These are phyloP conservation scores for Globisporangium okanoganense DNA, from an alignment of 352 stramenopile genomes.

Conservation along the genomic window DNA sequence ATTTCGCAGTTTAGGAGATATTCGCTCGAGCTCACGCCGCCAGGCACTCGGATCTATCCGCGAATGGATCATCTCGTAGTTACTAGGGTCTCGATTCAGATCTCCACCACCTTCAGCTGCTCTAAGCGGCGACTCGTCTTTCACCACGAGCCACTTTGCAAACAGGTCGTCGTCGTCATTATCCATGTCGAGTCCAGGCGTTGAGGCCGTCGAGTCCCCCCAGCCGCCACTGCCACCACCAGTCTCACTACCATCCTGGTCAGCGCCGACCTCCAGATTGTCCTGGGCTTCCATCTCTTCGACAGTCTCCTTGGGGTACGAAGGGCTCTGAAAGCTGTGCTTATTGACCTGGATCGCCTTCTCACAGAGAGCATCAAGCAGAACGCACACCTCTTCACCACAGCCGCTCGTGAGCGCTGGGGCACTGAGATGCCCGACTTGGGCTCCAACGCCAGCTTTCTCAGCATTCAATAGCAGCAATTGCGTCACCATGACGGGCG, in stretches of 20 bases:
- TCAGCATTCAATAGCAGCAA: constrained; percentile 53
- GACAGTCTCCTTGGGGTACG: constrained; percentile 37
- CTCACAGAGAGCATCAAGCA: constrained; percentile 45
- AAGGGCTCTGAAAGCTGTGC: constrained; percentile 15
- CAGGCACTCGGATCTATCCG: constrained; percentile 35
- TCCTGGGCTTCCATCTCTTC: constrained; percentile 43
- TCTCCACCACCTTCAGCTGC: neutral
- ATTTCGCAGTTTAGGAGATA: constrained; percentile 33
- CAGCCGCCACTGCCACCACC: constrained; percentile 6
- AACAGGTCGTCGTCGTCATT: constrained; percentile 32
- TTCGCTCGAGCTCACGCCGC: constrained; percentile 30
- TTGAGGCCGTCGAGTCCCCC: constrained; percentile 33
- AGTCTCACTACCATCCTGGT: constrained; percentile 19
- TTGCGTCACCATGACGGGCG: constrained; percentile 27
- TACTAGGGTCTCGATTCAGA: neutral
- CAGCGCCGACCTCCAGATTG: constrained; percentile 34
- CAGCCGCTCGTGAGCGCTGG: constrained; percentile 34
- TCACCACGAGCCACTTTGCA: constrained; percentile 40
- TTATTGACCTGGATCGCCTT: constrained; percentile 25
- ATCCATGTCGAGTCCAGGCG: constrained; percentile 4
- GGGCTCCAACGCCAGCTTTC: constrained; percentile 27
- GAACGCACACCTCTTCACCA: constrained; percentile 46
- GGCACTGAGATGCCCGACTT: constrained; percentile 29
- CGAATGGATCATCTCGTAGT: constrained; percentile 36
- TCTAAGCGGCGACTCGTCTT: constrained; percentile 21